Evolutionary conservation across 805 yeast genomes (phyloP), one percentile per base, ranked within the genome.

Genomic region (Kazachstania viticola): DNA sequence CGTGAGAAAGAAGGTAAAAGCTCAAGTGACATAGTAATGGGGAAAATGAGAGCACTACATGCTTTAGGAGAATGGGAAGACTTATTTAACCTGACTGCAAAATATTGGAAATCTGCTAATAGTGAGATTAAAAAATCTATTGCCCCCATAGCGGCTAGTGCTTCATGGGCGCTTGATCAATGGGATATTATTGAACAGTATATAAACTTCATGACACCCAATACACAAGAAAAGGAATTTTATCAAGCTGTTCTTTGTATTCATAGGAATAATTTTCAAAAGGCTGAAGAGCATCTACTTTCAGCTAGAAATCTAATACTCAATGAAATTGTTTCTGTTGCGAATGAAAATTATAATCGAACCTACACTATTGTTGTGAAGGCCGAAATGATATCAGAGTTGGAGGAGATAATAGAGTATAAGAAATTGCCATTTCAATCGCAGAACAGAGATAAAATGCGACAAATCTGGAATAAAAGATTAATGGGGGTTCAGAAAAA

Each of bases 21-120:
- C 35, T 75, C 84, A 18, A 73, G 80, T 62, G 97, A 88, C 41
- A 78, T 85, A 1, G 80, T 88, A 4, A 77, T 88, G 87, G 99
- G 99, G 61, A 87, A 88, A 50, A 84, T 91, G 96, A 71, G 97
- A 57, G 87, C 97, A 57, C 63, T 88, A 39, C 96, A 91, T 60
- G 99, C 99, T 0, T 63, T 91, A n/a, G 98, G 98, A 30, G 96
- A 91, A 57, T 93, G 98, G 97, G 97, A 88, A 40, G 80, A 79
- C 44, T 63, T 93, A 16, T 77, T 93, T 9, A 80, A 79, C 38
- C 61, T 91, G 34, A 95, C 96, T 0, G 78, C 75, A 44, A 77
- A 75, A 27, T 84, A 82, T 49, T 91, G 99, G 99, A 64, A 61
- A 14, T 62, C 66, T 19, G 71, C 94, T 0, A 65, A 82, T 1